Evolutionary conservation across 2,329 filamentous ascomycete species (phyloP).

Genomic region (Chaetomiaceae sp.): DNA sequence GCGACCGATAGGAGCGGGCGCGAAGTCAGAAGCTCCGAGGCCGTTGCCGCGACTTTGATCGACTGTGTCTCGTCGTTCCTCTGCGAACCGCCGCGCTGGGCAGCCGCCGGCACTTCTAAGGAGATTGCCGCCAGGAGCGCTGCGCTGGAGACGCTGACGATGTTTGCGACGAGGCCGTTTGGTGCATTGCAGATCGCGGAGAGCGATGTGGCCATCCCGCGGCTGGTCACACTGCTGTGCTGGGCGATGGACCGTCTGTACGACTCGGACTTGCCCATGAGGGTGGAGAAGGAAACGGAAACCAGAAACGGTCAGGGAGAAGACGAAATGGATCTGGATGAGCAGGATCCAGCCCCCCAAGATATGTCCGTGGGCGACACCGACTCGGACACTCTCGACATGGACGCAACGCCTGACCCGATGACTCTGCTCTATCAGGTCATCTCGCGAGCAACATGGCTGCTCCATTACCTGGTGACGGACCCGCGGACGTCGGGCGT

Average conservation of each 20-base stretch:
- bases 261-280: constrained; percentile 42
- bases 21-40: constrained; percentile 11
- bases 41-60: constrained; percentile 45
- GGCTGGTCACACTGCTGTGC: constrained; percentile 62
- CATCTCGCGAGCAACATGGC: constrained; percentile 44
- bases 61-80: constrained; percentile 61
- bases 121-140: constrained; percentile 42
- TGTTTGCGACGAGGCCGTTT: constrained; percentile 59
- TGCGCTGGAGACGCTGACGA: constrained; percentile 50
- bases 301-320: neutral
- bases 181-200: constrained; percentile 62
- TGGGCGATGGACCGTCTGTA: constrained; percentile 71
- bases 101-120: constrained; percentile 29
- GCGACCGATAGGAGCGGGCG: constrained; percentile 30
- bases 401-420: constrained; percentile 17
- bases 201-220: constrained; percentile 66
- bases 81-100: constrained; percentile 49
- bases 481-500: constrained; percentile 41
- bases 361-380: neutral
- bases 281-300: neutral
- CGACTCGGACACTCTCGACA: constrained; percentile 6
- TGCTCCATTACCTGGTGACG: constrained; percentile 52
- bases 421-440: constrained; percentile 38
- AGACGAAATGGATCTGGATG: constrained; percentile 12
- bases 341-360: neutral